Conservation (phyloP, 225 moss, liverwort and hornwort genomes). For the Polytrichum commune region DNA sequence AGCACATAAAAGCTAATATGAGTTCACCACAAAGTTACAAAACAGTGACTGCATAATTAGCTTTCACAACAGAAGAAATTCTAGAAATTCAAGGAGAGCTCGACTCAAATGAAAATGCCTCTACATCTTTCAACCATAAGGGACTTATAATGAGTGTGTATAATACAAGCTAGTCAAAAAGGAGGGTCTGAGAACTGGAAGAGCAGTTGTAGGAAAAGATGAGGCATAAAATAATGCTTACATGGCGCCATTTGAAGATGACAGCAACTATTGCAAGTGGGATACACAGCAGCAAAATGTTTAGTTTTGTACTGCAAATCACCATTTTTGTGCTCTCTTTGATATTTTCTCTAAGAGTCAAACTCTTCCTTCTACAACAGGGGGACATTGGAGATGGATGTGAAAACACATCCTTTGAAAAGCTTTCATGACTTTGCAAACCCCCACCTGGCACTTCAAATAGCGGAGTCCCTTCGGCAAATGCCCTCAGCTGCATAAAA, state of each 20-base stretch:
- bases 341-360: too few species aligned
- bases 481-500: conserved; percentile 16
- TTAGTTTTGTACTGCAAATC: conserved; percentile 30
- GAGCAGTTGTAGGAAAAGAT: neutral
- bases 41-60: neutral
- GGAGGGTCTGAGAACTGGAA: neutral
- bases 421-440: conserved; percentile 15
- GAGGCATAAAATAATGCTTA: conserved; percentile 5
- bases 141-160: neutral
- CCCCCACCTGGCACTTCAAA: neutral
- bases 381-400: neutral
- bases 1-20: neutral
- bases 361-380: conserved; percentile 11
- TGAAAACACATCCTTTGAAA: conserved; percentile 19
- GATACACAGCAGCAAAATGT: conserved; percentile 30
- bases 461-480: conserved; percentile 11
- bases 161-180: neutral
- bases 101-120: neutral
- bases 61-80: too few species aligned
- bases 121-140: neutral
- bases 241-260: conserved; percentile 20
- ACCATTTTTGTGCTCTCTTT: conserved; percentile 17
- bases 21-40: neutral
- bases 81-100: too few species aligned
- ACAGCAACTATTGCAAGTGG: conserved; percentile 28